Percentiles rank a stretch among this genome's conserved stretches.
These are phyloP conservation scores for Ambrosia trifida DNA, from an alignment of 129 eudicot genomes.

Conservation along the genomic window DNA sequence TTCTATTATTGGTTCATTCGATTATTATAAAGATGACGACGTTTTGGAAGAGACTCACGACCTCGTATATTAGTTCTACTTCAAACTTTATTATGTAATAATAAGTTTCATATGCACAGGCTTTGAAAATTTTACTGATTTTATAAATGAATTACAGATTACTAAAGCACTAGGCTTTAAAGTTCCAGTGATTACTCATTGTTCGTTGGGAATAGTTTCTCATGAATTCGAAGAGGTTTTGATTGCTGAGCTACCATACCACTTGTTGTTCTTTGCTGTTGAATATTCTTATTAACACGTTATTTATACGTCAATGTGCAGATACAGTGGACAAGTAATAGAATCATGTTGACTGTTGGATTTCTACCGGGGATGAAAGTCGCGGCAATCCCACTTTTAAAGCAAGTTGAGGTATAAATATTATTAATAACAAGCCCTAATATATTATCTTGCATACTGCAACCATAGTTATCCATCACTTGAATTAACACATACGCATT, in stretches of 20 bases:
- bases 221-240: constrained; percentile 76
- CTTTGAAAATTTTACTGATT: neutral
- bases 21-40: no score
- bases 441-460: no score
- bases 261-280: neutral
- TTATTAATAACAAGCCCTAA: no score
- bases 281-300: constrained; percentile 21
- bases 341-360: constrained; percentile 67
- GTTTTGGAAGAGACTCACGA: constrained; percentile 41
- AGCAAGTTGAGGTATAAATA: no score
- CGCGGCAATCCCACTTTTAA: no score
- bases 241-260: neutral
- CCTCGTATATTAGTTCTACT: constrained; percentile 43
- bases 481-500: no score
- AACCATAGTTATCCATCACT: no score
- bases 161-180: constrained; percentile 51
- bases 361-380: constrained; percentile 79
- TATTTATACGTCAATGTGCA: no score
- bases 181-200: constrained; percentile 54
- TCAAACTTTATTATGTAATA: neutral
- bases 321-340: constrained; percentile 61
- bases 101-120: no score
- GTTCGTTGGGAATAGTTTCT: constrained; percentile 59
- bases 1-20: constrained; percentile 30
- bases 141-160: constrained; percentile 48